Base-by-base conservation (phyloP, 1,284 basidiomycete genomes). In the Pascua sp. region DNA sequence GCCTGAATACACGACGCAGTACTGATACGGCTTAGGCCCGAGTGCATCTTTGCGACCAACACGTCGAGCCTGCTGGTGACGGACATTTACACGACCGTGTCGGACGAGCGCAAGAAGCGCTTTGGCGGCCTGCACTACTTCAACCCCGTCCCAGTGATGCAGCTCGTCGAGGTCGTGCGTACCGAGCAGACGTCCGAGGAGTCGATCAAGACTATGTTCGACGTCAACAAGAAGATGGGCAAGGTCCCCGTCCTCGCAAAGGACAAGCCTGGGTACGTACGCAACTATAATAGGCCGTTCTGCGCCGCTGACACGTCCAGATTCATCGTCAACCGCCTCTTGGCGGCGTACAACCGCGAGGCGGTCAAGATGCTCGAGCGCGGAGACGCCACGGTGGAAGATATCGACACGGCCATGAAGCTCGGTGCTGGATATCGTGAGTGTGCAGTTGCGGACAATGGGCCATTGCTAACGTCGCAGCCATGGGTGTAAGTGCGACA, bases 391-490 rank as follows among this genome's bases (percentile, higher is more conserved):
- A 78, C 80, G 2, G 69, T 80, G 3, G 77, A 82, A 68, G 83
- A 84, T 67, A 78, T 84, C 54, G 83, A 84, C 67, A 79, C 76
- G 15, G 82, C 82, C 15, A 84, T 84, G 83, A 82, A 82, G 69
- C 77, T 84, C 13, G 83, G 83, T 13, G 82, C 82, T 2, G 82
- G 82, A 10, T 73, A 77, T 61, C 76, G 72, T 76, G 43, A 44
- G 53, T 56, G 67, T 18, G 4, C 2, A 32, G 24, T 15, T 42
- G n/a, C 9, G 44, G 16, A 40, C 41, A 38, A 50, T 37, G 47
- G 39, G 53, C 15, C 1, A 4, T 0, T 2, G n/a, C 41, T 49
- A n/a, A 38, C 46, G 11, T 32, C 24, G 16, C 57, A 74, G 72
- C 72, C 41, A 76, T 76, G 72, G 73, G 73, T 15, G 77, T 78